Base-by-base conservation (phyloP, 1,139 yeast species). In the Starmera stellimalicola region DNA sequence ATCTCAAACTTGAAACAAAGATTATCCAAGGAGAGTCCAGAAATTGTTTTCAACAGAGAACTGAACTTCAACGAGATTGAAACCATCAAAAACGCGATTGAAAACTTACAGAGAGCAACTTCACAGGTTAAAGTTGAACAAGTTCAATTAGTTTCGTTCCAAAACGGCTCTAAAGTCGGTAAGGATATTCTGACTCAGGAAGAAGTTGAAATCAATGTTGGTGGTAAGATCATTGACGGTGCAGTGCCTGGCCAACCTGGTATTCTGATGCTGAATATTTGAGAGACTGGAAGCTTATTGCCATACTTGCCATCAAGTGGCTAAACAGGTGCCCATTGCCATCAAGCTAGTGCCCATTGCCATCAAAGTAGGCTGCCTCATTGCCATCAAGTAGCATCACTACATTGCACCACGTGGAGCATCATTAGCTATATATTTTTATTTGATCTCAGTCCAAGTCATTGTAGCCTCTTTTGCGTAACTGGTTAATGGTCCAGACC, bases 191-290 rank as follows among this genome's bases (percentile, higher is more conserved):
- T 73, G 31, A 73, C 91, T 32, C 91, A 84, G 33, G 81, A 76
- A 54, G 75, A 72, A 36, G 80, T 79, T 36, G 82, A 70, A 44
- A 68, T 87, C 44, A 53, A 61, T 19, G 63, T 72, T 39, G 65
- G 70, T 37, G 74, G 80, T 37, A 87, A 83, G 68, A 72, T 77
- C 37, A 68, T 83, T 39, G 94, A 83, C 42, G 70, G 71, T 43
- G 93, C 98, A 25, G 77, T 83, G 40, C 98, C 98, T 33, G 98
- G 98, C 41, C 72, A 73, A 49, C 98, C 98, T 29, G 95, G 95
- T 52, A 76, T 91, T 50, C 59, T 76, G 47, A 70, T 91, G 48
- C 72, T 63, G 48, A 88, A 88, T 54, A 54, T 73, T 35, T 36
- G 41, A 22, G 7, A 6, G 6, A 22, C 11, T 7, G 12, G 12